Evolutionary conservation across 23 red algal genomes (phyloP).

Genomic region (Gracilaria gracilis): DNA sequence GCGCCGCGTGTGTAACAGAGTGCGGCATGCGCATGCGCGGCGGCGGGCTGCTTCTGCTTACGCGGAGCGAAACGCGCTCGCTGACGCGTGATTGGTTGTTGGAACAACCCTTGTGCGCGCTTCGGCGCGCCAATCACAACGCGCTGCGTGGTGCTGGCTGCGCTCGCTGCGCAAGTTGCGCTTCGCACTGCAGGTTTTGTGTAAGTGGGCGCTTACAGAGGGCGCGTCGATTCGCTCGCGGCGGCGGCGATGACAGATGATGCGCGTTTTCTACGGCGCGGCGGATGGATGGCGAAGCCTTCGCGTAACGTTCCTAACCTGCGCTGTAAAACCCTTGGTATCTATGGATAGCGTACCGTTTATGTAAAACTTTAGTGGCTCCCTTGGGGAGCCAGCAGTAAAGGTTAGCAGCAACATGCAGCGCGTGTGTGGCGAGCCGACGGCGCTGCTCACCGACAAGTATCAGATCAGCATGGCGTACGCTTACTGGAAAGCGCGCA

Average conservation of each 20-base stretch:
- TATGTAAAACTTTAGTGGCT: too few species aligned
- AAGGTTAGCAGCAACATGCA: not conserved
- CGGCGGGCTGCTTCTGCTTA: too few species aligned
- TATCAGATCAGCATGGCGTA: slow-evolving; percentile 97
- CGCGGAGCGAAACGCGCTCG: not conserved
- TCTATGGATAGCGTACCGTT: too few species aligned
- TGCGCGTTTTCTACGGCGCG: too few species aligned
- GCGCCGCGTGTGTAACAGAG: too few species aligned
- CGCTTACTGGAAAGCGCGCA: slow-evolving; percentile 68
- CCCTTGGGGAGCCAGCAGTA: too few species aligned
- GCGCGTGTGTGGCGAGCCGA: not conserved
- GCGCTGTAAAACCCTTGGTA: too few species aligned
- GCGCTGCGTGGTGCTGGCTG: not conserved
- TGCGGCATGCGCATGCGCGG: too few species aligned
- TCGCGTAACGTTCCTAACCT: too few species aligned
- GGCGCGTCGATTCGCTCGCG: too few species aligned
- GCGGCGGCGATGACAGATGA: too few species aligned
- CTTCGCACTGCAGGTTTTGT: not conserved
- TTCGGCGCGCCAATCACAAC: not conserved
- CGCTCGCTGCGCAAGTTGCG: not conserved
- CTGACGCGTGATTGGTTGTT: not conserved
- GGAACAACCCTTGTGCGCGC: not conserved
- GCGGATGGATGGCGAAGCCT: too few species aligned
- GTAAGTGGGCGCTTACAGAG: not conserved
- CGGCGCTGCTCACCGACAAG: slow-evolving; percentile 77